phyloP scores from a whole-genome alignment of 371 early-diverging fungal genomes.

The Mortierella sp. region DNA sequence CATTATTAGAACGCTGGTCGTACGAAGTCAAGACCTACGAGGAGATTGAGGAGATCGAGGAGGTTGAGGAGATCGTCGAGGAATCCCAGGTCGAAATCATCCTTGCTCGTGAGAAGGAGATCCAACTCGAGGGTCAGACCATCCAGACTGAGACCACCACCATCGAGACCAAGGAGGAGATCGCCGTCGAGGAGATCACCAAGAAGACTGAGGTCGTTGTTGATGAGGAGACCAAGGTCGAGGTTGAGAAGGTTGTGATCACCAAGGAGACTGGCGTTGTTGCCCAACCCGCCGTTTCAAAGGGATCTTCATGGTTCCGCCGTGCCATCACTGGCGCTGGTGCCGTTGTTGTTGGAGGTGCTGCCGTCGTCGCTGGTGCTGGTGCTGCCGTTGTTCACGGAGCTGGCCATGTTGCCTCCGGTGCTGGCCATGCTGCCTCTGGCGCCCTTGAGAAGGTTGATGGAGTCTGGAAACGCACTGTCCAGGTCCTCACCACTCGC shows the following conservation, averaged over 20 bases:
- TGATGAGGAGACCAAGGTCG: too few species aligned
- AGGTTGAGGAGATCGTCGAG: conserved; percentile 16
- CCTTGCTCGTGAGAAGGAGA: conserved; percentile 1
- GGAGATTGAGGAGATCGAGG: conserved; percentile 6
- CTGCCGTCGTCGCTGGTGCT: conserved; percentile 20
- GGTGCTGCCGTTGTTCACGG: conserved; percentile 6
- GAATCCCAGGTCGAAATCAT: conserved; percentile 11
- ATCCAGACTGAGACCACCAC: not conserved
- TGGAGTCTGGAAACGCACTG: conserved; percentile 17
- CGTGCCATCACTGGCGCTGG: conserved; percentile 4
- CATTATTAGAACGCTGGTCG: conserved; percentile 1
- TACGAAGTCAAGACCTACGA: conserved; percentile 14
- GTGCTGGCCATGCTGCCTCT: conserved; percentile 11
- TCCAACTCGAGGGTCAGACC: not conserved
- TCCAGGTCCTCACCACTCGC: conserved; percentile 20
- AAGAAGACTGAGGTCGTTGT: conserved; percentile 4
- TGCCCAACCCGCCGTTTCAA: conserved; percentile 17
- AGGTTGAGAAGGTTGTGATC: conserved; percentile 7
- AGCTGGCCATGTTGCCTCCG: conserved; percentile 17
- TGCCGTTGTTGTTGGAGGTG: conserved; percentile 14
- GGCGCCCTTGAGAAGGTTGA: conserved; percentile 8
- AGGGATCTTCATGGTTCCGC: conserved; percentile 37
- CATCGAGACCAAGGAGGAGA: not conserved
- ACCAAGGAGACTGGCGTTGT: conserved; percentile 12
- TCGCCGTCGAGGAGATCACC: not conserved